Evolutionary conservation across 306 rosid genomes (phyloP).

Genomic region (Acacia confusa): DNA sequence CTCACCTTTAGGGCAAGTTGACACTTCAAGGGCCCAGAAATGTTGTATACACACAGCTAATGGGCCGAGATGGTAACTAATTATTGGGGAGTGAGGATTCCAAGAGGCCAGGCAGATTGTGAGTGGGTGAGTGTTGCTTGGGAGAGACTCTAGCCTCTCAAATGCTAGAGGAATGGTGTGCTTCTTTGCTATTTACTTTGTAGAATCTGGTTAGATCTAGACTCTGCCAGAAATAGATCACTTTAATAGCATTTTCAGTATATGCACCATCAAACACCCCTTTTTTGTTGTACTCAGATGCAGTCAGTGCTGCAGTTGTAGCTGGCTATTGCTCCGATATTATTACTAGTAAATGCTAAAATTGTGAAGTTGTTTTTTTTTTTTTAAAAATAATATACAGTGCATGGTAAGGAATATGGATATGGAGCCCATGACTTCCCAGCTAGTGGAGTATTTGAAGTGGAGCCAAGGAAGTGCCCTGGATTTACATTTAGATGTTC

Average conservation of each 20-base stretch:
- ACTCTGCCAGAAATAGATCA: background rate
- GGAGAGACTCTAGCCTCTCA: background rate
- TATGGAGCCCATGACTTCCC: constrained; percentile 91
- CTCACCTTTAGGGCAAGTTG: background rate
- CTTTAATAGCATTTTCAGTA: background rate
- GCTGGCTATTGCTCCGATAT: background rate
- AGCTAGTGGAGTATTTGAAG: constrained; percentile 93
- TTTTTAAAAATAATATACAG: constrained; percentile 36
- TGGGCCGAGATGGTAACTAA: background rate
- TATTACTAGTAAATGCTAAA: constrained; percentile 9
- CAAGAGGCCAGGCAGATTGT: background rate
- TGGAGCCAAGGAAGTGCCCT: constrained; percentile 86
- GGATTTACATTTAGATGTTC: constrained; percentile 73
- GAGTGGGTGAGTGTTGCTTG: background rate
- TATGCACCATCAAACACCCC: background rate
- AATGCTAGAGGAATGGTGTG: background rate
- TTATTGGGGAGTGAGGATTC: background rate
- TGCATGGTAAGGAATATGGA: constrained; percentile 87
- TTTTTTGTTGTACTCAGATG: background rate
- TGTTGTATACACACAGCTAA: background rate
- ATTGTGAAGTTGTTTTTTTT: background rate
- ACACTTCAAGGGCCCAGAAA: background rate
- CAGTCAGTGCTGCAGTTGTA: background rate
- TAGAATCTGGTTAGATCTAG: background rate
- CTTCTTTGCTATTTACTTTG: background rate